Percentiles rank a stretch among this genome's conserved stretches.
phyloP scores from a whole-genome alignment of 495 filamentous ascomycete genomes.

The Penicillium goetzii region DNA sequence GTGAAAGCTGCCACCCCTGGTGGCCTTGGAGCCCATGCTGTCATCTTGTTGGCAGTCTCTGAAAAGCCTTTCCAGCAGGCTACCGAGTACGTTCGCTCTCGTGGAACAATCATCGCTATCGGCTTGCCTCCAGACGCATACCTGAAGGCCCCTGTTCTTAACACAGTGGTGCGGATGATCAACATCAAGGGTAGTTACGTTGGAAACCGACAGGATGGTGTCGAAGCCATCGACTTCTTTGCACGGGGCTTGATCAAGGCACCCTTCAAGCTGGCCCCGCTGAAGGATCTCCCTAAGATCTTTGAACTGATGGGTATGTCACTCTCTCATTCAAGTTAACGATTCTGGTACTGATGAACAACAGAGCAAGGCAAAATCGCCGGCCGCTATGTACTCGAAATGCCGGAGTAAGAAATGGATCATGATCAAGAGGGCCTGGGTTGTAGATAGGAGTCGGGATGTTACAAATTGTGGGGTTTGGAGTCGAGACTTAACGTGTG shows the following conservation, averaged over 20 bases:
- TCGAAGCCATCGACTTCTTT: constrained; percentile 88
- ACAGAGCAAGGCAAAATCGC: constrained; percentile 20
- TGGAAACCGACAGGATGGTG: constrained; percentile 80
- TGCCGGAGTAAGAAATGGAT: constrained; percentile 10
- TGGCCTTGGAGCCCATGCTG: constrained; percentile 83
- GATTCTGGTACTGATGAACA: neutral
- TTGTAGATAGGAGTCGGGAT: neutral
- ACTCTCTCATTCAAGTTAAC: neutral
- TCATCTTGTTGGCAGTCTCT: constrained; percentile 77
- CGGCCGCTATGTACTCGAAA: constrained; percentile 19
- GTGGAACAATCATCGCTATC: constrained; percentile 81
- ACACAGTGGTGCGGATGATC: constrained; percentile 84
- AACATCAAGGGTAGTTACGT: constrained; percentile 90
- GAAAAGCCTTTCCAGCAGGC: constrained; percentile 96
- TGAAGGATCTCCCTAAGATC: constrained; percentile 75
- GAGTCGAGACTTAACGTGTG: neutral
- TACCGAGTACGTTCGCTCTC: constrained; percentile 76
- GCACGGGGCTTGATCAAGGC: constrained; percentile 77
- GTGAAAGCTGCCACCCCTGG: constrained; percentile 76
- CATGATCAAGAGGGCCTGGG: neutral
- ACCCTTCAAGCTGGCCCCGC: constrained; percentile 78
- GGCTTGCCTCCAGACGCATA: constrained; percentile 78
- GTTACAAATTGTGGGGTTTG: neutral
- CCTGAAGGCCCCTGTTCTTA: constrained; percentile 79
- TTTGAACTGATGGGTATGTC: constrained; percentile 68